Evolutionary conservation across 2,329 filamentous ascomycete genomes (phyloP).

Genomic region (Curvularia eragrostidis): DNA sequence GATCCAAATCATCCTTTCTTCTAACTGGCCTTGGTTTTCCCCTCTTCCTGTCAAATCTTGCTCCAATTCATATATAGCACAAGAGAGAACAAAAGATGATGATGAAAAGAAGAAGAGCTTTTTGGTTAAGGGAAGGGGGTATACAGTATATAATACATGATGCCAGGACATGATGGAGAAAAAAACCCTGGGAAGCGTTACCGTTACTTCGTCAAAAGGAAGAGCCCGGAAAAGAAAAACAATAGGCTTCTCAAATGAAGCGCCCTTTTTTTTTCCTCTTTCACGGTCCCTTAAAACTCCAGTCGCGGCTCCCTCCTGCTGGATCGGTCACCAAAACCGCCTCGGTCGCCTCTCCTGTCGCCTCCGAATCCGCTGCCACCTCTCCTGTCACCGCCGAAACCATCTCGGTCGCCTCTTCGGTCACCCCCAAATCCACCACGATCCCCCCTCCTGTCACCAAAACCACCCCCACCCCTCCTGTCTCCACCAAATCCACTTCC

Average conservation of each 20-base stretch:
- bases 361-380: slow-evolving; percentile 16
- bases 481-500: slow-evolving; percentile 17
- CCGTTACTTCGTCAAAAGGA: neutral
- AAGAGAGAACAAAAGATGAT: neutral
- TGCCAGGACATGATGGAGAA: neutral
- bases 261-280: neutral
- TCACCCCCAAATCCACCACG: slow-evolving; percentile 18
- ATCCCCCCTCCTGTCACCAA: slow-evolving; percentile 24
- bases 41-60: neutral
- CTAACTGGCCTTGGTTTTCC: neutral
- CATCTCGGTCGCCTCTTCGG: slow-evolving; percentile 12
- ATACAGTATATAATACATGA: slow-evolving; percentile 13
- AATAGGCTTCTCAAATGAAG: neutral
- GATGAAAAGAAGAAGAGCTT: neutral
- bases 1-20: neutral
- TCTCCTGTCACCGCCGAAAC: slow-evolving; percentile 15
- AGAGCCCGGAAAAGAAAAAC: neutral
- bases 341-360: slow-evolving; percentile 14
- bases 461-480: slow-evolving; percentile 22
- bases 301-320: slow-evolving; percentile 23
- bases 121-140: slow-evolving; percentile 4
- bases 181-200: neutral
- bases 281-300: slow-evolving; percentile 6
- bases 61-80: neutral
- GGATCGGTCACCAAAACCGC: slow-evolving; percentile 19